phyloP scores from a whole-genome alignment of 176 grass and related monocot genomes.

The Eleusine coracana region DNA sequence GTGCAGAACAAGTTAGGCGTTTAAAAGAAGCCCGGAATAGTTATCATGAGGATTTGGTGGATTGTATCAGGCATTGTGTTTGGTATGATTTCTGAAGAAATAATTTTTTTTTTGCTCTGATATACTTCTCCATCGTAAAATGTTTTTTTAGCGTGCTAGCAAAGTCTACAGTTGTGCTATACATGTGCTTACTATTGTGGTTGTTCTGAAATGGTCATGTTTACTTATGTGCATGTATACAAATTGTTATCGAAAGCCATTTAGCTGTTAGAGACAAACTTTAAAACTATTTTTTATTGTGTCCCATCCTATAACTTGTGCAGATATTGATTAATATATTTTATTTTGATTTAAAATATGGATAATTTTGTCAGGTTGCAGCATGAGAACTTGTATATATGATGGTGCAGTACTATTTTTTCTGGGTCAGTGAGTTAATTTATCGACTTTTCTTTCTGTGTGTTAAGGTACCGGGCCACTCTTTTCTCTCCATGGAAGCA shows the following conservation, averaged over 20 bases:
- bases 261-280: background rate
- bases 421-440: background rate
- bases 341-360: background rate
- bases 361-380: background rate
- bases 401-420: background rate
- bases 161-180: background rate
- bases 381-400: background rate
- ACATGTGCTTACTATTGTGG: background rate
- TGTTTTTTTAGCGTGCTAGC: background rate
- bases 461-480: constrained; percentile 75
- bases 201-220: background rate
- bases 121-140: constrained; percentile 10
- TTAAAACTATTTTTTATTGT: background rate
- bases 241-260: background rate
- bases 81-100: constrained; percentile 57
- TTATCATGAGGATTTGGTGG: constrained; percentile 83
- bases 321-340: constrained; percentile 11
- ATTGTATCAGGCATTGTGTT: constrained; percentile 80
- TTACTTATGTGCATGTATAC: background rate
- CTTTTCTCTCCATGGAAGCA: constrained; percentile 90
- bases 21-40: constrained; percentile 83
- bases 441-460: background rate
- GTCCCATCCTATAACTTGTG: background rate
- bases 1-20: constrained; percentile 71
- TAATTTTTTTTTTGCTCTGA: constrained; percentile 20